phyloP scores from a whole-genome alignment of 331 rosid species.

The Malus hybrid region DNA sequence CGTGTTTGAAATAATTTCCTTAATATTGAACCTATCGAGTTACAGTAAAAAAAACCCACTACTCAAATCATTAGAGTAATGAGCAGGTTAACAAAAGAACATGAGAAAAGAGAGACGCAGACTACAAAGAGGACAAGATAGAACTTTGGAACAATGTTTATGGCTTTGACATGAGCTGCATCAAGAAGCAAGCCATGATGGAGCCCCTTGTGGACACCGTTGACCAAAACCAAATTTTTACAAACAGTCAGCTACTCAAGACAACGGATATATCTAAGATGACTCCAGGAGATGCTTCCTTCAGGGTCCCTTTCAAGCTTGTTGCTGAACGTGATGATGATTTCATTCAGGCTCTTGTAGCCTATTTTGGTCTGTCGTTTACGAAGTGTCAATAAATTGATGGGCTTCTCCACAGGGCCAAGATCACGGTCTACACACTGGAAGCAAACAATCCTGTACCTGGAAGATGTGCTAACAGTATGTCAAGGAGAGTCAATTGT shows the following conservation, averaged over 20 bases:
- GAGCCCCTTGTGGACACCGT: slow-evolving; percentile 99
- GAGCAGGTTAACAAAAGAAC: too few species aligned
- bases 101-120: too few species aligned
- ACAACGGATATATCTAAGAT: slow-evolving; percentile 96
- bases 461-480: slow-evolving; percentile 84
- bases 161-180: slow-evolving; percentile 98
- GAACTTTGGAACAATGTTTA: slow-evolving; percentile 82
- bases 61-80: too few species aligned
- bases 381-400: slow-evolving; percentile 82
- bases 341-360: slow-evolving; percentile 85
- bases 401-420: slow-evolving; percentile 96
- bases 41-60: too few species aligned
- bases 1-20: too few species aligned
- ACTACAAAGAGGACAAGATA: too few species aligned
- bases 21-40: too few species aligned
- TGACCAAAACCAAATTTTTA: slow-evolving; percentile 92
- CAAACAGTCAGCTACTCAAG: slow-evolving; percentile 88
- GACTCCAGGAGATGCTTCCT: slow-evolving; percentile 83
- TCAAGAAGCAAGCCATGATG: slow-evolving; percentile 89
- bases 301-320: slow-evolving; percentile 82
- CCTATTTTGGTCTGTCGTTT: slow-evolving; percentile 88
- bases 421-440: slow-evolving; percentile 83
- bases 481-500: slow-evolving; percentile 78
- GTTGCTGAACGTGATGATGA: slow-evolving; percentile 78
- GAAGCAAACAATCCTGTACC: slow-evolving; percentile 95